Evolutionary conservation across 23 red algal species (phyloP).

Genomic region (Gracilaria domingensis): DNA sequence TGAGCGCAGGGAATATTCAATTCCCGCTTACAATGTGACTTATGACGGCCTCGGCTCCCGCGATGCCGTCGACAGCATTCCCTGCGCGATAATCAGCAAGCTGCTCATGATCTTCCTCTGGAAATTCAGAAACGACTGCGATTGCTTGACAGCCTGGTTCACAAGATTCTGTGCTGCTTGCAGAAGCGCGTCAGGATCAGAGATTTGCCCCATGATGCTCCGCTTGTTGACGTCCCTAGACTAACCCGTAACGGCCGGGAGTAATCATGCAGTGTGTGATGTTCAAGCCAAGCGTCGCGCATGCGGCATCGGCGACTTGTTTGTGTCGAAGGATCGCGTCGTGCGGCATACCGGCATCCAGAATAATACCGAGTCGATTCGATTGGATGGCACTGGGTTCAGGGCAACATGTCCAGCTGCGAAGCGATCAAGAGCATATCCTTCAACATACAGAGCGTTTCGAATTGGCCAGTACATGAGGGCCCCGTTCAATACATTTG

Average conservation of each 20-base stretch:
- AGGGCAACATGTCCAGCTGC: conserved; percentile 69
- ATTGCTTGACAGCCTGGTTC: conserved; percentile 77
- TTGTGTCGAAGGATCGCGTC: conserved; percentile 81
- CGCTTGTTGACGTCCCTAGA: conserved; percentile 21
- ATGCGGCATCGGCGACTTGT: conserved; percentile 88
- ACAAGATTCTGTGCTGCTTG: conserved; percentile 60
- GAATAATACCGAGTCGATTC: conserved; percentile 87
- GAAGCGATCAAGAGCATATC: conserved; percentile 92
- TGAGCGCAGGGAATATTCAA: conserved; percentile 96
- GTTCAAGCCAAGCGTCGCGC: conserved; percentile 87
- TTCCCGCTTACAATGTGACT: conserved; percentile 73
- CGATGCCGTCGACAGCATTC: conserved; percentile 89
- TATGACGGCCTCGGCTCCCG: conserved; percentile 96
- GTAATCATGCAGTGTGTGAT: conserved; percentile 68
- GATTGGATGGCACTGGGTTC: conserved; percentile 34
- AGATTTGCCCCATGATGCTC: conserved; percentile 79
- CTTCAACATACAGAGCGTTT: conserved; percentile 97
- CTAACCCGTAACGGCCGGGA: conserved; percentile 60
- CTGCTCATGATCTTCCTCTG: conserved; percentile 76
- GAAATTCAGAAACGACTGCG: conserved; percentile 89
- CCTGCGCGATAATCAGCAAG: conserved; percentile 85
- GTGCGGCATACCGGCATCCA: conserved; percentile 74
- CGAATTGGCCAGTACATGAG: conserved; percentile 92
- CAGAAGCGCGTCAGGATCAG: conserved; percentile 59
- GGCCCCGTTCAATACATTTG: conserved; percentile 96